These are phyloP conservation scores for Candida tunisiensis DNA, from an alignment of 1,139 yeast genomes.

Conservation along the genomic window DNA sequence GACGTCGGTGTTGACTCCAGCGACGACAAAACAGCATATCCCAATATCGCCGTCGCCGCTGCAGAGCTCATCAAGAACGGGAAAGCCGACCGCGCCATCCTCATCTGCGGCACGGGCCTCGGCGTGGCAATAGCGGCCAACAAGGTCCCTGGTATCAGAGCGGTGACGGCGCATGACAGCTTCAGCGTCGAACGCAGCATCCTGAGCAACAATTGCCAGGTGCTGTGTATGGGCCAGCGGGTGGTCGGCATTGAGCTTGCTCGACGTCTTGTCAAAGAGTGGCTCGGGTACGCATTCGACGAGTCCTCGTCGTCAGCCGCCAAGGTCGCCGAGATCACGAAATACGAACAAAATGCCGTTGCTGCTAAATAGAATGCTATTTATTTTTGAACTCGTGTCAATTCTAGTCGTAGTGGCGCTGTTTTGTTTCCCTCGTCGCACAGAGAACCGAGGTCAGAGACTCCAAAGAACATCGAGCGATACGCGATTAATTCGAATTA, in stretches of 20 bases:
- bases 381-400: neutral
- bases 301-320: conserved; percentile 24
- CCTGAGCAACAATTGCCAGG: conserved; percentile 26
- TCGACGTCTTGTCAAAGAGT: conserved; percentile 25
- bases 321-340: conserved; percentile 22
- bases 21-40: conserved; percentile 21
- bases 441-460: too few species aligned
- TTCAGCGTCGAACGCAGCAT: conserved; percentile 30
- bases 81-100: conserved; percentile 26
- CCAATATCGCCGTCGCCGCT: conserved; percentile 27
- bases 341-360: conserved; percentile 12
- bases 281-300: conserved; percentile 28
- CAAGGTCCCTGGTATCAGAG: conserved; percentile 29
- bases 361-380: neutral
- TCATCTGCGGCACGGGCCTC: conserved; percentile 31
- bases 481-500: too few species aligned
- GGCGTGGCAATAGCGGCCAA: conserved; percentile 32
- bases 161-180: conserved; percentile 33
- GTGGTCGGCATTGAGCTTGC: conserved; percentile 31
- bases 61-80: conserved; percentile 25
- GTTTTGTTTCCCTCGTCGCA: too few species aligned
- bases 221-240: conserved; percentile 31
- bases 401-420: too few species aligned
- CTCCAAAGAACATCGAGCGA: too few species aligned
- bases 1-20: conserved; percentile 24